Percentiles rank a stretch among this genome's conserved stretches.
Evolutionary conservation across 2,329 filamentous ascomycete species (phyloP).

Genomic region (Trichoderma polysporum): DNA sequence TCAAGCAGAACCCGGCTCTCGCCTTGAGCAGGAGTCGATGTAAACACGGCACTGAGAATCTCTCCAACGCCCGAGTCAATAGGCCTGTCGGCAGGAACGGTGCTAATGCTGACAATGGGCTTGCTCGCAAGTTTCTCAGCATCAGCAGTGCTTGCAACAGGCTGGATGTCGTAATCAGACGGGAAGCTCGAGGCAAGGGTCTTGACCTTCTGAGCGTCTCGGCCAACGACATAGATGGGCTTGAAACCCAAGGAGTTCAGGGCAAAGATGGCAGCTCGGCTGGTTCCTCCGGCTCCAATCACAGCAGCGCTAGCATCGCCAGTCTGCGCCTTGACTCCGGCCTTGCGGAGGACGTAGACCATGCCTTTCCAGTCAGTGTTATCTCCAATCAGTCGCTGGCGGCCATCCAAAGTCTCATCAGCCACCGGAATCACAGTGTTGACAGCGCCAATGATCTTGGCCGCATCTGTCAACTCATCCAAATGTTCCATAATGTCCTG

Average conservation of each 20-base stretch:
- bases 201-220: conserved; percentile 67
- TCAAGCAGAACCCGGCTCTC: conserved; percentile 65
- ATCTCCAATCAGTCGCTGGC: conserved; percentile 68
- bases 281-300: conserved; percentile 88
- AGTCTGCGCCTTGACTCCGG: conserved; percentile 53
- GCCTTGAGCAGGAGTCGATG: conserved; percentile 28
- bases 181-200: conserved; percentile 73
- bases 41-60: conserved; percentile 57
- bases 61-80: conserved; percentile 71
- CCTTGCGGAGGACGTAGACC: conserved; percentile 71
- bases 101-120: conserved; percentile 73
- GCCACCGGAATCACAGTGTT: conserved; percentile 79
- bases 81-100: conserved; percentile 83
- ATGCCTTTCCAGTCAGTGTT: conserved; percentile 98
- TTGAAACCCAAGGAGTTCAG: conserved; percentile 79
- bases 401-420: conserved; percentile 38
- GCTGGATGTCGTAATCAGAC: conserved; percentile 64
- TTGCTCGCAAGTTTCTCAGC: conserved; percentile 52
- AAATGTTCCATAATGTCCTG: conserved; percentile 79
- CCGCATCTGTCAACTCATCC: conserved; percentile 77
- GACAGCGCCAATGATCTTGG: conserved; percentile 81
- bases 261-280: conserved; percentile 86
- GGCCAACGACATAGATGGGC: conserved; percentile 84
- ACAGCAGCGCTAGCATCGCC: conserved; percentile 63
- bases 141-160: conserved; percentile 53